Evolutionary conservation across 345 rosid species (phyloP).

Genomic region (Kandelia obovata): DNA sequence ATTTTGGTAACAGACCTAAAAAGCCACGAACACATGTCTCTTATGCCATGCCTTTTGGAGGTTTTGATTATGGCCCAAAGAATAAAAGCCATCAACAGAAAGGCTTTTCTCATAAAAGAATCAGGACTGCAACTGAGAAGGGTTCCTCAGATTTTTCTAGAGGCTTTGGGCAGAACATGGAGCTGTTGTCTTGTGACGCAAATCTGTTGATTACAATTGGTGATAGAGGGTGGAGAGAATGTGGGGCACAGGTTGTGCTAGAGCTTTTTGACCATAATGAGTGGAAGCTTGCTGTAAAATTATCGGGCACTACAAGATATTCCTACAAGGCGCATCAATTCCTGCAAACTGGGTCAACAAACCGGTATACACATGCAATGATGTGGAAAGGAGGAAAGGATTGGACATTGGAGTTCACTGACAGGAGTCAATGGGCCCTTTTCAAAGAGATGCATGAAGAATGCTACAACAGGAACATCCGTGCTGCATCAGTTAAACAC

Average conservation of each 20-base stretch:
- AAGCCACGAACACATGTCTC: slow-evolving; percentile 87
- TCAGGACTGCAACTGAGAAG: slow-evolving; percentile 74
- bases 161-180: slow-evolving; percentile 55
- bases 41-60: slow-evolving; percentile 69
- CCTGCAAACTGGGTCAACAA: slow-evolving; percentile 90
- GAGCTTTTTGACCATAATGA: slow-evolving; percentile 81
- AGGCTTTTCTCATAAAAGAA: slow-evolving; percentile 63
- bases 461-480: slow-evolving; percentile 73
- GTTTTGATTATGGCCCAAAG: slow-evolving; percentile 52
- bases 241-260: slow-evolving; percentile 64
- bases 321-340: slow-evolving; percentile 93
- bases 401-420: slow-evolving; percentile 88
- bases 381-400: slow-evolving; percentile 99
- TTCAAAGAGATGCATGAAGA: slow-evolving; percentile 99
- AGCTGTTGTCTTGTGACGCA: slow-evolving; percentile 63
- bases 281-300: slow-evolving; percentile 87
- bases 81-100: slow-evolving; percentile 51
- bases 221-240: slow-evolving; percentile 92
- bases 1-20: slow-evolving; percentile 81
- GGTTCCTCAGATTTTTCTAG: slow-evolving; percentile 48
- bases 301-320: slow-evolving; percentile 58
- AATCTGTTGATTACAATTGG: slow-evolving; percentile 66
- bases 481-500: slow-evolving; percentile 78
- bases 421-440: slow-evolving; percentile 84
- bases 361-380: slow-evolving; percentile 94